phyloP scores from a whole-genome alignment of 2,329 filamentous ascomycete genomes.

The Botrytis fabae region DNA sequence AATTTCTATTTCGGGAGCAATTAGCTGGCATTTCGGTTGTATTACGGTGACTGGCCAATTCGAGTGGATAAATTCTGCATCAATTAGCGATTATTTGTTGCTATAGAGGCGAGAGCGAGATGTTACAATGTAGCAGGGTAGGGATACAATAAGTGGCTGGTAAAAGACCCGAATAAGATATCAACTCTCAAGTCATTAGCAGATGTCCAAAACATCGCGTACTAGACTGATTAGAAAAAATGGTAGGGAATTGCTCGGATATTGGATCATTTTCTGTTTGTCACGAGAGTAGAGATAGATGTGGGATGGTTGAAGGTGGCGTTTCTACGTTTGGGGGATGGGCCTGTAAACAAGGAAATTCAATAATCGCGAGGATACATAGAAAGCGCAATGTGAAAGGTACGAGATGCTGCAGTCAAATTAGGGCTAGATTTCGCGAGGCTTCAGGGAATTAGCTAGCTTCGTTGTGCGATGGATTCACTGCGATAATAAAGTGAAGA shows the following conservation, averaged over 20 bases:
- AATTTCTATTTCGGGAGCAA: conserved; percentile 15
- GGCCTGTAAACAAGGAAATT: neutral
- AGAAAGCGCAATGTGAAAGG: neutral
- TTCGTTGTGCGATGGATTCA: neutral
- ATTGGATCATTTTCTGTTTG: neutral
- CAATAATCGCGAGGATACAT: neutral
- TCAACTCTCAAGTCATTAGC: neutral
- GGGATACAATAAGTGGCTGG: conserved; percentile 13
- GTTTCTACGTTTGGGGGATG: neutral
- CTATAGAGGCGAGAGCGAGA: neutral
- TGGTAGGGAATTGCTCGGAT: neutral
- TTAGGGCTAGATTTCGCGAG: neutral
- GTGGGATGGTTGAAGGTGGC: neutral
- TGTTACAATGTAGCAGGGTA: neutral
- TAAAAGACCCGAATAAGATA: conserved; percentile 9
- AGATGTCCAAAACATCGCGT: neutral
- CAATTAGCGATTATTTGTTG: neutral
- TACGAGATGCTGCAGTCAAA: neutral
- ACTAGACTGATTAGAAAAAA: neutral
- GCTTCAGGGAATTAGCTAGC: neutral
- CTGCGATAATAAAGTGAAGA: neutral
- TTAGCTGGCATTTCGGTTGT: conserved; percentile 9
- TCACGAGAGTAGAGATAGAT: conserved; percentile 6
- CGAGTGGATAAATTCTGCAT: neutral
- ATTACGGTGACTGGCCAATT: conserved; percentile 2